These are phyloP conservation scores for Saccharomycopsis fermentans DNA, from an alignment of 805 yeast genomes.

Conservation along the genomic window DNA sequence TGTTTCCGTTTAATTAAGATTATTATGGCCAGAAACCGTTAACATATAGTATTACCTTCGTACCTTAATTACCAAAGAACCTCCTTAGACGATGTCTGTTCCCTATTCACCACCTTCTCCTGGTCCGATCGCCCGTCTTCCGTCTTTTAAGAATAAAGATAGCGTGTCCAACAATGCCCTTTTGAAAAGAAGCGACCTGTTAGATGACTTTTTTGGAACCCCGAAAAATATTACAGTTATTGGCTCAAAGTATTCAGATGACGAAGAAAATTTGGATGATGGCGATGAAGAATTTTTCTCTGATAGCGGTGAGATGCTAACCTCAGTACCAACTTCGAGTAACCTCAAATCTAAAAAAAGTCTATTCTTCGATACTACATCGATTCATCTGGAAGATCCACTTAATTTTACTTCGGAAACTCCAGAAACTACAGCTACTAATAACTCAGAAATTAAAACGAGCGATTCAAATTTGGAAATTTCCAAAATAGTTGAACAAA, in stretches of 20 bases:
- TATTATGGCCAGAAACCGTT: too few relatives aligned
- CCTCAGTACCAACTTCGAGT: neutral
- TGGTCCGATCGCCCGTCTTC: neutral
- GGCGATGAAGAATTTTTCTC: neutral
- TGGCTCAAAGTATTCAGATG: neutral
- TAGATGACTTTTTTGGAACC: neutral
- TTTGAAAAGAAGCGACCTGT: neutral
- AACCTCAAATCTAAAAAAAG: neutral
- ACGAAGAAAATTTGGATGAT: neutral
- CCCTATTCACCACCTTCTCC: neutral
- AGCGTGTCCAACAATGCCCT: neutral
- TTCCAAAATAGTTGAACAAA: too few relatives aligned
- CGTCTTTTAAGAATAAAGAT: neutral
- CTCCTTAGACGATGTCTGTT: too few relatives aligned
- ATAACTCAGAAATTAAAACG: neutral
- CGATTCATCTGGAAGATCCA: neutral
- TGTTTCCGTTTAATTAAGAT: too few relatives aligned
- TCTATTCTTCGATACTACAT: neutral
- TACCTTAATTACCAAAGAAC: neutral
- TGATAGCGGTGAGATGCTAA: neutral
- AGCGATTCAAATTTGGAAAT: too few relatives aligned
- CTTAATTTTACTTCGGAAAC: neutral
- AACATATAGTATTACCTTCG: too few relatives aligned
- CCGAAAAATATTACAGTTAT: neutral
- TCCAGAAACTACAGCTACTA: neutral